Base-by-base conservation (phyloP, 495 filamentous ascomycete species). In the Xylaria venustula region DNA sequence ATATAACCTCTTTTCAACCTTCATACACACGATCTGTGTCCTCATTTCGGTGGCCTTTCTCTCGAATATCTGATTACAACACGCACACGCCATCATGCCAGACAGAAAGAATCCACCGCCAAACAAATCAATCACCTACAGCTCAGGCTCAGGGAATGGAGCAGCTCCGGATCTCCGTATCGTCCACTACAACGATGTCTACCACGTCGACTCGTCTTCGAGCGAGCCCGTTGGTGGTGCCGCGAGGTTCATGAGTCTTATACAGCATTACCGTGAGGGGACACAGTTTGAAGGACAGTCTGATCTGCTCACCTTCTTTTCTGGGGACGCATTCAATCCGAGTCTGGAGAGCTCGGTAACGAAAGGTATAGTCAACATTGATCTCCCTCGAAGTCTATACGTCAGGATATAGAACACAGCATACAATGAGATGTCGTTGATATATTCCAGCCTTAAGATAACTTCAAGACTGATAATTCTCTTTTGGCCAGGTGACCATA, bases 251-350 rank as follows among this genome's bases (percentile, higher is more conserved):
- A 86, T 93, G 63, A 84, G 86, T n/a, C 77, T 94, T 8, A 76
- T 83, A 40, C 86, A 90, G 47, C 75, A 91, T 71, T 97, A 96
- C 73, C 84, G 86, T 20, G 73, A 78, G 2, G 75, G 83, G 49
- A 69, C 80, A 12, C 74, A 73, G 20, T 94, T 83, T 68, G 67
- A 75, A 20, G 81, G 73, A 7, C 87, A 89, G 63, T 80, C 90
- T 5, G 73, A 82, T 15, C 75, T 91, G 11, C 71, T 95, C 8
- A 93, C 90, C 7, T 80, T 96, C 62, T 97, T 97, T 75, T 94
- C 90, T 8, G 92, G 92, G 36, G 92, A 97, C 82, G 90, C 87
- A 3, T 97, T 92, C 75, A 96, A 97, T 70, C 92, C 92, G 0
- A 91, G 88, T 61, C 73, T 96, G 49, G 92, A 97, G 72, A 90